These are phyloP conservation scores for Oehlia diaphana DNA, from an alignment of 192 early-diverging fungal genomes.

Conservation along the genomic window DNA sequence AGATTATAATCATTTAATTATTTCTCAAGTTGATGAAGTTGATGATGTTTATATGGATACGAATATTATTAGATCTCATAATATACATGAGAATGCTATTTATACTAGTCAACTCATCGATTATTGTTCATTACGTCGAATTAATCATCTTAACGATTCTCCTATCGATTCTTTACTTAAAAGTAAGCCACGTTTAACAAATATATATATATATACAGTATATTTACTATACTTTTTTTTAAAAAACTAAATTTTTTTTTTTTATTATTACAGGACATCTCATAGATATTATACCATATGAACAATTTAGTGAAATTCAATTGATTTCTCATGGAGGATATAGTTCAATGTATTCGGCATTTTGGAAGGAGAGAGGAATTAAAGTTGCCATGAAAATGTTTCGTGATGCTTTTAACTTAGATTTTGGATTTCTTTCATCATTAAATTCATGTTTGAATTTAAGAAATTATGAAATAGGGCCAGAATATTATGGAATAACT, in stretches of 20 bases:
- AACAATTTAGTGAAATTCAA: constrained; percentile 6
- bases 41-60: background rate
- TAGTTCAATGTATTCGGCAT: constrained; percentile 9
- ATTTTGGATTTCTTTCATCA: background rate
- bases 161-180: background rate
- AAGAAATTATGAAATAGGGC: background rate
- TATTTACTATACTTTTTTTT: too few species aligned
- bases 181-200: background rate
- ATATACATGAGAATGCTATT: background rate
- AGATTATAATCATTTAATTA: background rate
- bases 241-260: background rate
- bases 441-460: background rate
- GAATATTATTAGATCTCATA: background rate
- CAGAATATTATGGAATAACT: background rate
- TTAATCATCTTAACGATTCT: background rate
- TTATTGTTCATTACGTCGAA: background rate
- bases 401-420: background rate
- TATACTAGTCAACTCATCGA: background rate
- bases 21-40: background rate
- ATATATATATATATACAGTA: too few species aligned
- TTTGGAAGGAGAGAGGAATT: background rate
- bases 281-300: background rate
- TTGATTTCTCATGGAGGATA: background rate
- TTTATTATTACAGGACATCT: background rate
- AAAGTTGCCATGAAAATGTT: background rate